phyloP scores from a whole-genome alignment of 345 rosid genomes.

The Crucihimalaya himalaica region DNA sequence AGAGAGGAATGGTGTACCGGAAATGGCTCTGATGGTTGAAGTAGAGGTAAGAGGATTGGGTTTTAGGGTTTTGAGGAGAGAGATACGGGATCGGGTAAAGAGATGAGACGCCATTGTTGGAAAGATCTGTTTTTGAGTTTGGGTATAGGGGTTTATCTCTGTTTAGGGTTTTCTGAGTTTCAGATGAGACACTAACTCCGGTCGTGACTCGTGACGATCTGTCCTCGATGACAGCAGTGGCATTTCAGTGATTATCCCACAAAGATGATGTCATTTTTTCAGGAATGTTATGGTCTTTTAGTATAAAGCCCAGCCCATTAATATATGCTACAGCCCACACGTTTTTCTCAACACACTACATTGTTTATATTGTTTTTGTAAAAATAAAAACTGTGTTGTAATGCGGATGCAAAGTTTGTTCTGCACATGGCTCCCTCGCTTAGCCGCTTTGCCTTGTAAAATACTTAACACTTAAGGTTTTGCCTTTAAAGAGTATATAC shows the following conservation, averaged over 20 bases:
- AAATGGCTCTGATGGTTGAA: slow-evolving; percentile 47
- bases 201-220: slow-evolving; percentile 18
- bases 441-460: slow-evolving; percentile 14
- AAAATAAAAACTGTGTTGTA: too few relatives aligned
- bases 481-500: background rate
- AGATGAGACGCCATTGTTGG: slow-evolving; percentile 64
- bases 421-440: slow-evolving; percentile 31
- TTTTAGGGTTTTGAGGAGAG: slow-evolving; percentile 46
- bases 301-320: slow-evolving; percentile 24
- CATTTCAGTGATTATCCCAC: slow-evolving; percentile 14
- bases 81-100: slow-evolving; percentile 46
- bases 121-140: background rate
- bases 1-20: slow-evolving; percentile 62
- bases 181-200: slow-evolving; percentile 36
- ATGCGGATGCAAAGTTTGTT: slow-evolving; percentile 21
- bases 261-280: background rate
- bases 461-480: slow-evolving; percentile 15
- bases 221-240: slow-evolving; percentile 16
- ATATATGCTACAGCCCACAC: background rate
- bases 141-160: slow-evolving; percentile 14
- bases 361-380: background rate
- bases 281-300: background rate
- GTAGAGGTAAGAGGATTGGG: slow-evolving; percentile 3
- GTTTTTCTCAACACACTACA: background rate
- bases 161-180: slow-evolving; percentile 38